Base-by-base conservation (phyloP, 805 yeast genomes). In the Candida railenensis region DNA sequence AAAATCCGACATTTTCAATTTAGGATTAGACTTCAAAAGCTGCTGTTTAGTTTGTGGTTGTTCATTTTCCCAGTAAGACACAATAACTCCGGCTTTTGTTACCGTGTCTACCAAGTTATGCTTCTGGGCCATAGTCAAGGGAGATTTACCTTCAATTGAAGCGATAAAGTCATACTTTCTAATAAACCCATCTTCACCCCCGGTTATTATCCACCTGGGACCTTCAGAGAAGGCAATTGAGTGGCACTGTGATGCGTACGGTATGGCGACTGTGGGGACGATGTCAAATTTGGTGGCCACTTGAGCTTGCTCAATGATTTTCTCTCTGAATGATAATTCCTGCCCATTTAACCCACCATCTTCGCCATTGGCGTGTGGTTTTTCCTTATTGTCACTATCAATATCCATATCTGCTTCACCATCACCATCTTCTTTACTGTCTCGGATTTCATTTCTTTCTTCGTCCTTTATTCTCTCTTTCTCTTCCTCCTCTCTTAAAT, bases 51-150 rank as follows among this genome's bases (percentile, higher is more conserved):
- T 66, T 47, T 81, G 70, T 0, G 98, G 97, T 57, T 90, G 88
- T 67, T 94, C 98, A 64, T 94, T 94, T 59, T 92, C 98, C 97
- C 97, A 94, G 68, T 89, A 92, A 0, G 94, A 85, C 14, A 77
- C 61, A 3, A 91, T 67, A 3, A 89, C 84, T 4, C 98, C 99
- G 0, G 90, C 94, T 58, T 86, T 85, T 7, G 86, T 78, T 28
- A 94, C 80, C 1, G 94, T 80, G 61, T 94, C 99, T 20, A 89
- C 89, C 42, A 90, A 73, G 42, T 88, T 86, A 63, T 94, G 98
- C 57, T 81, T 82, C 63, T 94, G 99, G 2, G 96, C 89, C 49
- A 90, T 87, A 0, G 98, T 92, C 44, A 94, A 71, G 3, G 94
- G 92, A 4, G 85, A 73, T 54, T 86, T 87, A 15, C 97, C 97